A percentile compares a stretch with the other conserved stretches of the same genome.
phyloP scores from a whole-genome alignment of 176 grass and related monocot genomes.

The Leersia perrieri region DNA sequence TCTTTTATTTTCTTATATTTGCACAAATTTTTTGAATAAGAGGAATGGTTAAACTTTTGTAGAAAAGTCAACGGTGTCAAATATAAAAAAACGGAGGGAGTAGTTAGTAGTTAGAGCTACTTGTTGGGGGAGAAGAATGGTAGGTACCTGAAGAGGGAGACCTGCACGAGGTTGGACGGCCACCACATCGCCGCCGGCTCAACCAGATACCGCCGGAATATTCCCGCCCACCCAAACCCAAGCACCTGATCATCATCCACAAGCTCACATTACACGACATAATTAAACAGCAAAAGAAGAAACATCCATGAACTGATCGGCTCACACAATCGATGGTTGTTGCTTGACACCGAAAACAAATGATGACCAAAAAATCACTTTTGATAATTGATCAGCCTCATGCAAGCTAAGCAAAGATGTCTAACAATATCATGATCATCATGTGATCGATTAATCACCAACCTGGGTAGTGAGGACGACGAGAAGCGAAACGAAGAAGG shows the following conservation, averaged over 20 bases:
- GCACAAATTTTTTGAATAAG: no score
- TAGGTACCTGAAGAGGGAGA: background rate
- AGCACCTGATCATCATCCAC: background rate
- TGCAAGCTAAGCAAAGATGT: no score
- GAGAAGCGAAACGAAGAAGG: slow-evolving; percentile 80
- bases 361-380: background rate
- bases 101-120: background rate
- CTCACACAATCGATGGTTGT: no score
- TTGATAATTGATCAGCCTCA: no score
- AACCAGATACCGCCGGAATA: background rate
- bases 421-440: no score
- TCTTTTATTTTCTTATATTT: no score
- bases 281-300: background rate
- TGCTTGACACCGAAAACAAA: no score
- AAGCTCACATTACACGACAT: background rate
- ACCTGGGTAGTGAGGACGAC: slow-evolving; percentile 88
- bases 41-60: no score
- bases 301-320: no score
- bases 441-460: no score
- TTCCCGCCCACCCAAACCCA: background rate
- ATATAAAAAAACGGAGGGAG: no score
- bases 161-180: background rate
- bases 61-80: no score
- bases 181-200: background rate
- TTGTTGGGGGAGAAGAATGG: background rate